Evolutionary conservation across 2,329 filamentous ascomycete genomes (phyloP), one percentile per base, ranked within the genome.

Genomic region (Aspergillus sp.): DNA sequence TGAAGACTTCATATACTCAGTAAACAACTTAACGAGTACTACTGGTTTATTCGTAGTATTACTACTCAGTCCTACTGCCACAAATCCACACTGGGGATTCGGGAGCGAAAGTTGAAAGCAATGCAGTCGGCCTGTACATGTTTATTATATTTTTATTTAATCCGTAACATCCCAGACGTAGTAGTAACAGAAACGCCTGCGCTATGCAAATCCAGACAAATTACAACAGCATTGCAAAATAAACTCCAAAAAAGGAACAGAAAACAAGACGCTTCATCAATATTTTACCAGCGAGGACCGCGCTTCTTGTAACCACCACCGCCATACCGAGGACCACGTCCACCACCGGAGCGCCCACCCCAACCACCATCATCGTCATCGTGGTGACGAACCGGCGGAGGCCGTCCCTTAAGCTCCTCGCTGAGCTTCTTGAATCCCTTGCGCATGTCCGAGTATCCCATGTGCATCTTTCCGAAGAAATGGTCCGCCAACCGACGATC

Each of bases 391-490:
- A 81, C 79, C 17, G 86, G 87, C 42, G 86, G 85, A 51, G 83
- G 82, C 27, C 90, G 82, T 1, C 89, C 89, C 73, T 92, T 90
- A 77, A 96, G 83, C 73, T 97, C 92, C 77, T 92, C 92, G 54
- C 89, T 89, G 64, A 99, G 87, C n/a, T 85, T 81, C 58, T 96
- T 92, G 71, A 87, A 92, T 3, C 92, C 95, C 83, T 95, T 96
- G 69, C 95, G 87, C 95, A 99, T 99, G 79, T 96, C 91, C 15
- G 95, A 95, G 75, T 98, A 99, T 0, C 95, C 95, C 59, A 99
- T 80, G 73, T 99, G 95, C 95, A 99, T 99, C 83, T 99, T 99
- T 21, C 95, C 95, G 77, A 97, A 98, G 75, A 99, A 99, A 76
- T 99, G 95, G 74, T 99, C 95, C 19, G 95, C 95, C 72, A 99